Conservation (phyloP, 2,329 filamentous ascomycete species). For the Fusarium cicatricum region DNA sequence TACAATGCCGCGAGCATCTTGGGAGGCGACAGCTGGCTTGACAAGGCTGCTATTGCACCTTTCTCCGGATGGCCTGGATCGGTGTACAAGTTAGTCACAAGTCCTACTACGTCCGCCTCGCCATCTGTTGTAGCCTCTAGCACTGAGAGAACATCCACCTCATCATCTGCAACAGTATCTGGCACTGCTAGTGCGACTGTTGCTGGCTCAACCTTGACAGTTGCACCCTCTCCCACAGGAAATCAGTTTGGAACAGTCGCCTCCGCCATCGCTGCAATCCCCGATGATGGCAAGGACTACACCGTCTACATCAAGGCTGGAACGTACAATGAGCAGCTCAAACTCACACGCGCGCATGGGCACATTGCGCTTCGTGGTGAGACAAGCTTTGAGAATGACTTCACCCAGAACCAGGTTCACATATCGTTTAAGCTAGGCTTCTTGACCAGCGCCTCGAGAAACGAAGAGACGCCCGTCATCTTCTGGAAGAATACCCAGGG, state of each 20-base stretch:
- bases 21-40: slow-evolving; percentile 45
- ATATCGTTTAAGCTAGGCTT: slow-evolving; percentile 34
- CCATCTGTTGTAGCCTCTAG: slow-evolving; percentile 16
- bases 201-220: slow-evolving; percentile 24
- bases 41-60: slow-evolving; percentile 41
- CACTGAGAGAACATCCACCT: slow-evolving; percentile 12
- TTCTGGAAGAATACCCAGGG: slow-evolving; percentile 54
- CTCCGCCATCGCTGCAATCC: slow-evolving; percentile 54
- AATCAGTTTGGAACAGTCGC: slow-evolving; percentile 52
- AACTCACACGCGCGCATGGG: slow-evolving; percentile 18
- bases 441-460: slow-evolving; percentile 48
- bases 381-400: slow-evolving; percentile 33
- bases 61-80: slow-evolving; percentile 43
- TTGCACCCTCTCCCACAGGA: slow-evolving; percentile 47
- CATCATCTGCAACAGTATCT: slow-evolving; percentile 16
- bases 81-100: slow-evolving; percentile 22
- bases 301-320: slow-evolving; percentile 38
- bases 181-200: slow-evolving; percentile 2
- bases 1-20: slow-evolving; percentile 51
- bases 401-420: slow-evolving; percentile 32
- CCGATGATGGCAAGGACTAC: slow-evolving; percentile 30
- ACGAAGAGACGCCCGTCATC: slow-evolving; percentile 55
- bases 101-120: not conserved
- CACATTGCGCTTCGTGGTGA: slow-evolving; percentile 35
- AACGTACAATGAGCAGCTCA: slow-evolving; percentile 36